Percentiles rank a stretch among this genome's conserved stretches.
phyloP scores from a whole-genome alignment of 169 alveolate genomes.

The Plasmodium gonderi region DNA sequence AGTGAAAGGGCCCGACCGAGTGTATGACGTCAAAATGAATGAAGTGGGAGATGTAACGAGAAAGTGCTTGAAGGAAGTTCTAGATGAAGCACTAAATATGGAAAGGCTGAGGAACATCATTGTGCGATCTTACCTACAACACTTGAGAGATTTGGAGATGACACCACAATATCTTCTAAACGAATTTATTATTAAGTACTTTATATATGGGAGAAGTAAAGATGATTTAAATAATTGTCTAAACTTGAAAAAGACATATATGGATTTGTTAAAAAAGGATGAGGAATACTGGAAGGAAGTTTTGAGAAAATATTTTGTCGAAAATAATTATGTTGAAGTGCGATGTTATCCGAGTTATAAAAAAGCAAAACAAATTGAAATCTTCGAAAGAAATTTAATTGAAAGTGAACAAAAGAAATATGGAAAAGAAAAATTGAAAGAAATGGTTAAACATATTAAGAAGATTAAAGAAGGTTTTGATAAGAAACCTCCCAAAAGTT shows the following conservation, averaged over 20 bases:
- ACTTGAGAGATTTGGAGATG: conserved; percentile 78
- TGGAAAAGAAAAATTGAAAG: conserved; percentile 73
- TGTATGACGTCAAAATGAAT: conserved; percentile 56
- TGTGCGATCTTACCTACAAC: conserved; percentile 66
- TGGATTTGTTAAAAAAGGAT: conserved; percentile 30
- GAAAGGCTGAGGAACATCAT: conserved; percentile 76
- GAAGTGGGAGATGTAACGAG: conserved; percentile 69
- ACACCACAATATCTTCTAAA: conserved; percentile 77
- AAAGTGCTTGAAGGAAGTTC: conserved; percentile 61
- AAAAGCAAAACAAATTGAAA: conserved; percentile 66
- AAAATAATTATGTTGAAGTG: conserved; percentile 66
- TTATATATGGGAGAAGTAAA: conserved; percentile 62
- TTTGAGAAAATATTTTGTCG: conserved; percentile 61
- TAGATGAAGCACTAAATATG: conserved; percentile 77
- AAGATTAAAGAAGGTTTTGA: conserved; percentile 35
- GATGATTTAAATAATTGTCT: conserved; percentile 71
- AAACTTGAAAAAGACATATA: conserved; percentile 56
- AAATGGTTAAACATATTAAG: conserved; percentile 72
- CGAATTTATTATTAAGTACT: conserved; percentile 76
- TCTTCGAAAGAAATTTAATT: conserved; percentile 73
- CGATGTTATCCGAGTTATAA: conserved; percentile 79
- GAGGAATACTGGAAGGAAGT: conserved; percentile 83
- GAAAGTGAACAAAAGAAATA: conserved; percentile 51
- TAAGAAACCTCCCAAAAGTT: conserved; percentile 72
- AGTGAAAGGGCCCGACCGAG: not conserved